These are phyloP conservation scores for Zygosaccharomyces lentus DNA, from an alignment of 805 yeast species.

Conservation along the genomic window DNA sequence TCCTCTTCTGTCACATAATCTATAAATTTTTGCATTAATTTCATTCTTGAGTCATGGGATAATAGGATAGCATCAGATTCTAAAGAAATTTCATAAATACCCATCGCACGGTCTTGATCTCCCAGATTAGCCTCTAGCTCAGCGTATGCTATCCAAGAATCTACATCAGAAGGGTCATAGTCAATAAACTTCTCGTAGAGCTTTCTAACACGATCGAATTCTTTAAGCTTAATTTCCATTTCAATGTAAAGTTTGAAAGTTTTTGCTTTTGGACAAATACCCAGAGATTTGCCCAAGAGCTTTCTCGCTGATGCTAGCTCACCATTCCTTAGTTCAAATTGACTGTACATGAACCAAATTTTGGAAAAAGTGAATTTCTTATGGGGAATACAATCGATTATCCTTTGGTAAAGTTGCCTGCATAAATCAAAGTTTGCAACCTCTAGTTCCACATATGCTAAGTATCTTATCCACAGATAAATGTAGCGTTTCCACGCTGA, in stretches of 20 bases:
- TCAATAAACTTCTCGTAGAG: constrained; percentile 58
- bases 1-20: constrained; percentile 58
- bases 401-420: constrained; percentile 46
- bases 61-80: constrained; percentile 21
- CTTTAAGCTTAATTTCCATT: constrained; percentile 63
- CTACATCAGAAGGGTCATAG: constrained; percentile 19
- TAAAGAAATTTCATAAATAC: constrained; percentile 52
- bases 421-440: constrained; percentile 43
- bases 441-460: constrained; percentile 56
- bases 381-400: constrained; percentile 53
- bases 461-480: constrained; percentile 63
- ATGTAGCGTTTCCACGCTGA: constrained; percentile 67
- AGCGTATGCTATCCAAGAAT: constrained; percentile 61
- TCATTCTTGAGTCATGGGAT: constrained; percentile 10
- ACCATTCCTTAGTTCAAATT: constrained; percentile 67
- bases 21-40: constrained; percentile 43
- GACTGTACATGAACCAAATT: constrained; percentile 66
- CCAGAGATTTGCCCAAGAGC: constrained; percentile 68
- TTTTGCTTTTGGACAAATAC: constrained; percentile 56
- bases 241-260: constrained; percentile 61
- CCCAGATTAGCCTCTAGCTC: constrained; percentile 62
- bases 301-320: constrained; percentile 54
- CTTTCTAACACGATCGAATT: constrained; percentile 74
- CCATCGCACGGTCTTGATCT: constrained; percentile 65
- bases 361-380: constrained; percentile 60